Conservation (phyloP, 2,329 filamentous ascomycete genomes). For the Myriosclerotinia scirpicola region DNA sequence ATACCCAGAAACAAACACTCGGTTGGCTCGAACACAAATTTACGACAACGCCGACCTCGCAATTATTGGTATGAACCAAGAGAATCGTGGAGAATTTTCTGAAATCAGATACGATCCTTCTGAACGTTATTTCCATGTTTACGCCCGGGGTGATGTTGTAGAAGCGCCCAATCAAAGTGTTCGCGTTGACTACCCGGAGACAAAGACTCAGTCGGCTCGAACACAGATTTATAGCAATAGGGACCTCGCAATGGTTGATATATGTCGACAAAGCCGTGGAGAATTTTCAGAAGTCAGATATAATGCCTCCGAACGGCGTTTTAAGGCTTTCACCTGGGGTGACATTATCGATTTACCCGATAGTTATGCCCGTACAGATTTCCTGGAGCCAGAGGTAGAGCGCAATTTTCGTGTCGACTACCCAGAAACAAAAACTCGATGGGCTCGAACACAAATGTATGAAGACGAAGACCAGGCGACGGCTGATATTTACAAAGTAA, state of each 20-base stretch:
- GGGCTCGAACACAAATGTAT: conserved; percentile 10
- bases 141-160: background rate
- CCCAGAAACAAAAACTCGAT: conserved; percentile 22
- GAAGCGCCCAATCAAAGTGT: background rate
- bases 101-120: conserved; percentile 18
- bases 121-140: conserved; percentile 9
- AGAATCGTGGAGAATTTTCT: conserved; percentile 10
- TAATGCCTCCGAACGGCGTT: background rate
- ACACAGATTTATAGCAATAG: conserved; percentile 1
- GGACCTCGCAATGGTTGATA: conserved; percentile 1
- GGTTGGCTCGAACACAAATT: conserved; percentile 21
- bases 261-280: conserved; percentile 3
- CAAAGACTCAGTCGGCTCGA: conserved; percentile 23
- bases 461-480: background rate
- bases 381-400: background rate
- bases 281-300: conserved; percentile 4
- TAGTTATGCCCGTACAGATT: background rate
- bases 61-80: conserved; percentile 7
- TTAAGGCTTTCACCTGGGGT: background rate
- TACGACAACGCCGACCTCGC: conserved; percentile 12
- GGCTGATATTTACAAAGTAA: background rate
- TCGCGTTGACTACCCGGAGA: conserved; percentile 10
- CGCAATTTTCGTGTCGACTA: background rate
- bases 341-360: background rate
- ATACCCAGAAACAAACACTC: conserved; percentile 24